Evolutionary conservation across 306 rosid species (phyloP), one percentile per base, ranked within the genome.

Genomic region (Echinosophora koreensis): DNA sequence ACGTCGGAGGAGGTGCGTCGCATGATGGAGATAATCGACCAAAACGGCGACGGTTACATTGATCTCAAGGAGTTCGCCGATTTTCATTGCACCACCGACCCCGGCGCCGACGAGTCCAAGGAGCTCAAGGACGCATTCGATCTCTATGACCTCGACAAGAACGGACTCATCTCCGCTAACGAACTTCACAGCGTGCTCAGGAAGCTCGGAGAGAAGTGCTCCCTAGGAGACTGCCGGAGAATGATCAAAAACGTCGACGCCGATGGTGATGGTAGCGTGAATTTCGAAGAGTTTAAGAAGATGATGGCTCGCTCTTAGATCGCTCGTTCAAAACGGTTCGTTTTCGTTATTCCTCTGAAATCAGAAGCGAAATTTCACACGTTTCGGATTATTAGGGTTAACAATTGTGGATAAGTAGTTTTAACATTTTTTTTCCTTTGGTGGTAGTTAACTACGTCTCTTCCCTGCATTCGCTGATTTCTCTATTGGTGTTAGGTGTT

Each of bases 201-300:
- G 51, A 86, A 88, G 14, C 82, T 95, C 32, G 97, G 99, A 0
- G 97, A 90, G 86, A 95, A 92, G 78, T 86, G 97, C 50, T 84
- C 97, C 34, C 83, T 87, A 2, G 61, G 73, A 10, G 97, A 95
- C 38, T 95, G 99, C 72, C 64, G 81, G 65, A 84, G 62, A 63
- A 95, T 95, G 95, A 95, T 95, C 67, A 73, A 78, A n/a, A 86
- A 90, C 60, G 99, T 95, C 4, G 99, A 95, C 11, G 86, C 80
- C 2, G 99, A 95, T 61, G 97, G 99, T 49, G 97, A 95, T 39
- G 97, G 97, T 3, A 80, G 66, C 80, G 97, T 92, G 35, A 92
- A 92, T 61, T 95, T 95, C 74, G 96, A 92, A 32, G 99, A 95
- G 82, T 95, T 95, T 86, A 95, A 95, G 85, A 95, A 87, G 88